A percentile compares a stretch with the other conserved stretches of the same genome.
phyloP scores from a whole-genome alignment of 2,329 filamentous ascomycete genomes.

The Dactylellina leptospora region DNA sequence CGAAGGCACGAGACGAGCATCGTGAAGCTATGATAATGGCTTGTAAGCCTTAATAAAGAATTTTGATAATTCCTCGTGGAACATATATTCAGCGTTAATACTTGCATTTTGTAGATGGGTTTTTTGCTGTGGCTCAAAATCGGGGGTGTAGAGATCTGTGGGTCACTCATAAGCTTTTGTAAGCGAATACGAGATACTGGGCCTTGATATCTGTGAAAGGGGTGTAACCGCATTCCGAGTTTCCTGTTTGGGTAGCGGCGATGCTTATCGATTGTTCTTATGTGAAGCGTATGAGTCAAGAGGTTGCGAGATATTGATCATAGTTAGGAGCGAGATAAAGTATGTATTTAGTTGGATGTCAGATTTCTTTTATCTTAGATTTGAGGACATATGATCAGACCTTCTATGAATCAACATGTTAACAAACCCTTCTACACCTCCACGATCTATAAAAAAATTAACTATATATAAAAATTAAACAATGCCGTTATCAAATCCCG shows the following conservation, averaged over 20 bases:
- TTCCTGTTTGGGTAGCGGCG: not conserved
- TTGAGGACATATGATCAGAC: too few relatives aligned
- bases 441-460: not conserved
- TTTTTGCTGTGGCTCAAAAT: too few relatives aligned
- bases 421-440: too few relatives aligned
- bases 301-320: not conserved
- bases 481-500: not conserved
- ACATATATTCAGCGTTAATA: too few relatives aligned
- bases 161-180: not conserved
- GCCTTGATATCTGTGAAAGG: not conserved
- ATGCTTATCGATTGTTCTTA: not conserved
- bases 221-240: not conserved
- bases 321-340: not conserved
- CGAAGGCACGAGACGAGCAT: too few relatives aligned
- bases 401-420: too few relatives aligned
- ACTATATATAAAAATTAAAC: not conserved
- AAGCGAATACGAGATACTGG: constrained; percentile 9
- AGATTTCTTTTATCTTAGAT: not conserved
- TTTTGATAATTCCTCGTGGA: too few relatives aligned
- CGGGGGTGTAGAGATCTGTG: too few relatives aligned
- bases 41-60: too few relatives aligned
- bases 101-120: too few relatives aligned
- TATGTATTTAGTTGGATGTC: not conserved
- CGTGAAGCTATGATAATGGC: too few relatives aligned
- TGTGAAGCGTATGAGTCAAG: constrained; percentile 4